Conservation (phyloP, 257 asterid species). For the Gentiana macrophylla region DNA sequence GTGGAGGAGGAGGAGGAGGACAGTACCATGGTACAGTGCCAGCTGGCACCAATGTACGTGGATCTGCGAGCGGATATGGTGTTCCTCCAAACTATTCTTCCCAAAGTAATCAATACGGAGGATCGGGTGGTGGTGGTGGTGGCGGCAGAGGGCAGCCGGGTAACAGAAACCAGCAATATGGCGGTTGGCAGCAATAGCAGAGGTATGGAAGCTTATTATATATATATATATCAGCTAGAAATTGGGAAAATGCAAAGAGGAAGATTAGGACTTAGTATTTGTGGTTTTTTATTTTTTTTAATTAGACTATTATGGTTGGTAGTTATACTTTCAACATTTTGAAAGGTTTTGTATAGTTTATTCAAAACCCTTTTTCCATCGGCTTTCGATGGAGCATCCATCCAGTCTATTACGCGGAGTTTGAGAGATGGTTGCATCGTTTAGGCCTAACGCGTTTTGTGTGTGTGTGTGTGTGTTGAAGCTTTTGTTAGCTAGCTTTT, state of each 20-base stretch:
- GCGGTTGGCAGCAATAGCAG: conserved; percentile 68
- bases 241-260: conserved; percentile 1
- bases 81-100: conserved; percentile 60
- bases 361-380: too few relatives aligned
- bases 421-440: too few relatives aligned
- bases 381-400: too few relatives aligned
- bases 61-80: conserved; percentile 48
- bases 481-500: too few relatives aligned
- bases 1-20: conserved; percentile 38
- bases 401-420: too few relatives aligned
- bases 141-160: conserved; percentile 27
- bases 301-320: too few relatives aligned
- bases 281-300: too few relatives aligned
- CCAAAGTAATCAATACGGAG: conserved; percentile 65
- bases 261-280: neutral
- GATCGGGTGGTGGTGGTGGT: conserved; percentile 56
- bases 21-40: conserved; percentile 50
- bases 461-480: too few relatives aligned
- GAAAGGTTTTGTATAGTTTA: too few relatives aligned
- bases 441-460: too few relatives aligned
- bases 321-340: too few relatives aligned
- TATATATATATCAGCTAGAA: neutral
- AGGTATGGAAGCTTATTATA: neutral
- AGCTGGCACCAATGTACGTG: conserved; percentile 54
- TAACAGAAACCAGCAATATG: conserved; percentile 69